Percentiles rank a stretch among this genome's conserved stretches.
These are phyloP conservation scores for Daucus carota DNA, from an alignment of 129 eudicot species.

Conservation along the genomic window DNA sequence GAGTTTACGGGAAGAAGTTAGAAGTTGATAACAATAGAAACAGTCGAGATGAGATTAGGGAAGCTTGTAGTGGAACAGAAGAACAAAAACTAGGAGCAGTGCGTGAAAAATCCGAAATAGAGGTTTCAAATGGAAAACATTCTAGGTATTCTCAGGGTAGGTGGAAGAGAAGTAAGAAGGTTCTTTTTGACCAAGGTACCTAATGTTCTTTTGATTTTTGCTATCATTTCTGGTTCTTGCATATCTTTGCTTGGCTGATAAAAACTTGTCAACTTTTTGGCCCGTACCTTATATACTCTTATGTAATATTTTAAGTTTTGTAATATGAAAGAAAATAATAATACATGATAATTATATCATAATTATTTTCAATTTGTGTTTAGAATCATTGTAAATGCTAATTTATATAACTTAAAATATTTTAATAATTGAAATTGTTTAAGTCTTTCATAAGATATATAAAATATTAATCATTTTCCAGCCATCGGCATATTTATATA, in stretches of 20 bases:
- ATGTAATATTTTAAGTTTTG: not conserved
- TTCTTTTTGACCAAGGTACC: constrained; percentile 37
- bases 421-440: not conserved
- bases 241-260: not conserved
- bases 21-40: constrained; percentile 18
- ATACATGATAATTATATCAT: not conserved
- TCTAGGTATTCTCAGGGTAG: constrained; percentile 32
- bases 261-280: not conserved
- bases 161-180: constrained; percentile 43
- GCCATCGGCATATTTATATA: not conserved
- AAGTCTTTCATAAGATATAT: not conserved
- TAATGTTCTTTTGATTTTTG: constrained; percentile 2
- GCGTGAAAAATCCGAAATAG: constrained; percentile 11
- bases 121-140: not conserved
- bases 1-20: constrained; percentile 25
- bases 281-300: not conserved
- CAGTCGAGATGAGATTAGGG: constrained; percentile 33
- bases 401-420: not conserved
- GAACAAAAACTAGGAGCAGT: constrained; percentile 27
- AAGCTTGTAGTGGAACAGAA: constrained; percentile 41
- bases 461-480: too few species aligned
- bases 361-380: not conserved
- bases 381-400: not conserved
- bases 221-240: not conserved
- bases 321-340: not conserved